Base-by-base conservation (phyloP, 1,139 yeast species). In the Yamadazyma songkhlaensis region DNA sequence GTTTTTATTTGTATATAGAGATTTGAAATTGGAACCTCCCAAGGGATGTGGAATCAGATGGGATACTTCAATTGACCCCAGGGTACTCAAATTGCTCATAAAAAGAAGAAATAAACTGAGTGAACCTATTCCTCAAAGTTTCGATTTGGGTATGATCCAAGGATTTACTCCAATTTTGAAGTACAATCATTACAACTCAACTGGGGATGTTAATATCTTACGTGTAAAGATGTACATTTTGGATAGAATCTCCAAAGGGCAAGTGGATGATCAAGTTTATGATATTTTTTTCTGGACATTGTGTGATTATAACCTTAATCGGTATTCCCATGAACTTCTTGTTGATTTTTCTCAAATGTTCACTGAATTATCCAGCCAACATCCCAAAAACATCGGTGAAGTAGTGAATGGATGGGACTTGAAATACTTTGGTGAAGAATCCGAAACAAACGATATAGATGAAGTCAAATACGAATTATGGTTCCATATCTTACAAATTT, bases 301-400 rank as follows among this genome's bases (percentile, higher is more conserved):
- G 6, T 44, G 51, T 30, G 60, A 55, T 42, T 46, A 46, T 25
- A 54, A 55, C 39, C 41, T 43, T 5, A 39, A 45, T 12, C 39
- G 38, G 32, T 24, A 42, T 22, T 43, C 44, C 20, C 43, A 43
- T 33, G 12, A 26, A 3, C 34, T 39, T 0, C 29, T 53, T 13
- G 20, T 31, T 13, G 33, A 43, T 13, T 50, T 50, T 28, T 38
- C 46, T 2, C 11, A 32, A 6, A 12, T 37, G 8, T 32, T 40
- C 22, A 22, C 20, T 7, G 9, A 15, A 6, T 3, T 42, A 2
- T 32, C 37, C 23, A 9, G 20, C 4, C 13, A 17, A 15, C 20
- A 33, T 15, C 42, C 40, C 3, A 11, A 37, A 3, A 32, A 35
- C 7, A n/a, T 25, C 15, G 22, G 25, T 9, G 17, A 12, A 2